Conservation (phyloP, 2,329 filamentous ascomycete species). For the Ceratocystis cacaofunesta region DNA sequence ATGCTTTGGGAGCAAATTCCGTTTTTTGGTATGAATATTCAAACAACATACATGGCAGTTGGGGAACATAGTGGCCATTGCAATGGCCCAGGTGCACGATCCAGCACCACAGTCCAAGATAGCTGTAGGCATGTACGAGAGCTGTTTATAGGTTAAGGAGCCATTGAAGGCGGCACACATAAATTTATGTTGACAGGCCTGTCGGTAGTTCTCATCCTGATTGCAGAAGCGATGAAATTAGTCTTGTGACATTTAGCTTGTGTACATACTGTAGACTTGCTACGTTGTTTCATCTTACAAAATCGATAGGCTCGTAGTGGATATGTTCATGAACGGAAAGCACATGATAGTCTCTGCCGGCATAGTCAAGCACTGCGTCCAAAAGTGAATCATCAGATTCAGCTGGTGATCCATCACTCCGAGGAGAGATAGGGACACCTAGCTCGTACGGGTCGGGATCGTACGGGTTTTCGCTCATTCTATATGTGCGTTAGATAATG, state of each 20-base stretch:
- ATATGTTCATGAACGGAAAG: conserved; percentile 1
- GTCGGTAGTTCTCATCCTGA: not conserved
- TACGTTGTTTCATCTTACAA: conserved; percentile 5
- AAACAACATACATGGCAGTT: conserved; percentile 4
- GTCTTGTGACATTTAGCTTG: not conserved
- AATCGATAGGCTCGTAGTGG: conserved; percentile 13
- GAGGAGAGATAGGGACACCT: not conserved
- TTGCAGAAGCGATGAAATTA: not conserved
- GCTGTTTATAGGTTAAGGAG: not conserved
- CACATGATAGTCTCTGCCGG: conserved; percentile 4
- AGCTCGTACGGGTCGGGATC: not conserved
- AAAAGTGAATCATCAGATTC: not conserved
- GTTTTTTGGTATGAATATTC: too few relatives aligned
- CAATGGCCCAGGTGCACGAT: conserved; percentile 10
- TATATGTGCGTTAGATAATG: not conserved
- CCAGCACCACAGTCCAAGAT: conserved; percentile 16
- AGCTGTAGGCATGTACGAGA: not conserved
- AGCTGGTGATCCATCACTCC: not conserved
- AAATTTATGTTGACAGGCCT: conserved; percentile 6
- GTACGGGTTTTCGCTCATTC: not conserved
- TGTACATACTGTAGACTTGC: not conserved
- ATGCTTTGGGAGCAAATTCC: too few relatives aligned
- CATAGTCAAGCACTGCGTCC: not conserved
- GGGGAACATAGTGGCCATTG: not conserved
- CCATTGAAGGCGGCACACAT: conserved; percentile 8